Conservation (phyloP, 202 grass and related monocot genomes). For the Musa balbisiana region DNA sequence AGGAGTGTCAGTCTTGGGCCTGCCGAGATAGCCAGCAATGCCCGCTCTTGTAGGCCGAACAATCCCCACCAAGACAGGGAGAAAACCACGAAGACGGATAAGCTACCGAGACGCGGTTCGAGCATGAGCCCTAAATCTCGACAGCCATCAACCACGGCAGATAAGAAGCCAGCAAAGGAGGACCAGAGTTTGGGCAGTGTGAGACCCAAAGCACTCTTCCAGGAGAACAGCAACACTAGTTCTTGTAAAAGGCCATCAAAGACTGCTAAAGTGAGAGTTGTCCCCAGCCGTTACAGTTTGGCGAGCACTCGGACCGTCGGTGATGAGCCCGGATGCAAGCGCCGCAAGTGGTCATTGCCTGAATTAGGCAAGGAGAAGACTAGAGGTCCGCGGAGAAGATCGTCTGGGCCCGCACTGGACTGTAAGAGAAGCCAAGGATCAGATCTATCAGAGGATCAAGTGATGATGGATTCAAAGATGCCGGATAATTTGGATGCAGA, state of each 20-base stretch:
- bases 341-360: slow-evolving; percentile 36
- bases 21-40: not conserved
- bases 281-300: slow-evolving; percentile 83
- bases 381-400: not conserved
- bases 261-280: slow-evolving; percentile 42
- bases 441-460: slow-evolving; percentile 1
- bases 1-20: slow-evolving; percentile 16
- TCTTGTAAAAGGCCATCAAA: slow-evolving; percentile 42
- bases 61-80: not conserved
- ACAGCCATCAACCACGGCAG: not conserved
- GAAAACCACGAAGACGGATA: not conserved
- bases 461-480: not conserved
- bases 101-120: not conserved
- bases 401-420: not conserved
- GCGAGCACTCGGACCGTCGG: slow-evolving; percentile 22
- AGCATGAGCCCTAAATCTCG: not conserved
- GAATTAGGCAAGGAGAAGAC: not conserved
- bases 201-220: slow-evolving; percentile 21
- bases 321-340: slow-evolving; percentile 20
- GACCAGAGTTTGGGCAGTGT: not conserved
- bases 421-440: slow-evolving; percentile 12
- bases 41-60: not conserved
- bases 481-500: not conserved
- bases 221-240: slow-evolving; percentile 1
- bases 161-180: slow-evolving; percentile 25